A percentile compares a stretch with the other conserved stretches of the same genome.
Conservation (phyloP, 1,284 basidiomycete species). For the Coriolopsis trogii region DNA sequence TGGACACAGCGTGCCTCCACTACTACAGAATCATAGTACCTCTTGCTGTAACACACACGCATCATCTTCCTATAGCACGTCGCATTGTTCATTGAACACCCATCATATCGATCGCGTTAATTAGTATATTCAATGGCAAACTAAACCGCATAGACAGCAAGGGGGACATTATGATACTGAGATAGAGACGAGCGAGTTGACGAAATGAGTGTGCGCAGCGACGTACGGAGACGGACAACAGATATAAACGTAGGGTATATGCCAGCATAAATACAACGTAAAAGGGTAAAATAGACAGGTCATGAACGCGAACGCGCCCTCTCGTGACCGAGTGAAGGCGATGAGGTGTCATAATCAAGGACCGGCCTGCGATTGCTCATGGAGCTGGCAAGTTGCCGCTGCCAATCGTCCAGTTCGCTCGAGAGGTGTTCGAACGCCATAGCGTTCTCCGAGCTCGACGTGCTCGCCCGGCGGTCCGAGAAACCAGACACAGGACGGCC, state of each 20-base stretch:
- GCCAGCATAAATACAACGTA: slow-evolving; percentile 34
- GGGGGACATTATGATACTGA: slow-evolving; percentile 40
- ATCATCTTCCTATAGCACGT: slow-evolving; percentile 30
- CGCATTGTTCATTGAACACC: background rate
- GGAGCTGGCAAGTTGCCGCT: slow-evolving; percentile 75
- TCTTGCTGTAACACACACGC: background rate
- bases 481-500: slow-evolving; percentile 65
- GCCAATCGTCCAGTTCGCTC: slow-evolving; percentile 82
- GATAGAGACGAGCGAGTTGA: slow-evolving; percentile 44
- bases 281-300: slow-evolving; percentile 39
- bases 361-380: slow-evolving; percentile 72
- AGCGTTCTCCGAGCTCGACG: slow-evolving; percentile 81
- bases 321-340: slow-evolving; percentile 48
- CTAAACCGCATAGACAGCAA: slow-evolving; percentile 32
- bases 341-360: slow-evolving; percentile 60
- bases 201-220: slow-evolving; percentile 54
- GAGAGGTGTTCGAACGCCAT: slow-evolving; percentile 74
- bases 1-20: slow-evolving; percentile 71
- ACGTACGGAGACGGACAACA: slow-evolving; percentile 26
- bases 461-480: slow-evolving; percentile 67
- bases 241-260: slow-evolving; percentile 37
- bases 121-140: slow-evolving; percentile 29
- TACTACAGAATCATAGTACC: slow-evolving; percentile 23
- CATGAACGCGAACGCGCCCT: slow-evolving; percentile 70
- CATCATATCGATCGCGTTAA: slow-evolving; percentile 8